Conservation (phyloP, 2,329 filamentous ascomycete genomes). For the Monilinia vaccinii-corymbosi region DNA sequence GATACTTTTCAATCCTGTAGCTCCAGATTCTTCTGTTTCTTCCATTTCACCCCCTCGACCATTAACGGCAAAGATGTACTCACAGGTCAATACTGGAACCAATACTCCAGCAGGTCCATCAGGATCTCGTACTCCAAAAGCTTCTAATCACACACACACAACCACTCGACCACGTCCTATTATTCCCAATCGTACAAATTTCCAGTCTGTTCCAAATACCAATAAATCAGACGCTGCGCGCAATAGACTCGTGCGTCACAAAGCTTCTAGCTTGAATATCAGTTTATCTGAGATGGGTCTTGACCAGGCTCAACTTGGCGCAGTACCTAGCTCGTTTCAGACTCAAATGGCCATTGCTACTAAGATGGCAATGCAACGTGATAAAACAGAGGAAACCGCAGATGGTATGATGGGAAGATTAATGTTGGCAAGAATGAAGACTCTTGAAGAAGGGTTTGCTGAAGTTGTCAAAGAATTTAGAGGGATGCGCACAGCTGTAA, state of each 20-base stretch:
- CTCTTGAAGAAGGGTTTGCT: constrained; percentile 80
- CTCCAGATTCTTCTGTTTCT: constrained; percentile 33
- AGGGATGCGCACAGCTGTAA: constrained; percentile 25
- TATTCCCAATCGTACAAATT: constrained; percentile 41
- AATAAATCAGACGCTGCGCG: constrained; percentile 15
- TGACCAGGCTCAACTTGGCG: constrained; percentile 54
- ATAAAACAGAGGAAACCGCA: constrained; percentile 36
- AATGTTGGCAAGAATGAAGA: constrained; percentile 85
- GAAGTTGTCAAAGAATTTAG: constrained; percentile 73
- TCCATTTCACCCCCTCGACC: constrained; percentile 33
- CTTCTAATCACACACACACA: constrained; percentile 31
- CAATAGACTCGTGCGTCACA: constrained; percentile 19
- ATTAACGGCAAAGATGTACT: constrained; percentile 29
- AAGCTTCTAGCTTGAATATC: constrained; percentile 54
- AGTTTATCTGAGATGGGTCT: constrained; percentile 65
- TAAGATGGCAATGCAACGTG: constrained; percentile 42
- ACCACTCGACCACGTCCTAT: constrained; percentile 48
- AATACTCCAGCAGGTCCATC: constrained; percentile 18
- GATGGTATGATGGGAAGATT: constrained; percentile 70
- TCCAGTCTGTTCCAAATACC: constrained; percentile 47
- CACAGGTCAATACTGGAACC: constrained; percentile 17
- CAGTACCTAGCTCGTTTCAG: constrained; percentile 66
- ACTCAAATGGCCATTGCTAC: constrained; percentile 71
- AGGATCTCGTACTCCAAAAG: constrained; percentile 20
- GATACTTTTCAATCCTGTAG: constrained; percentile 70